phyloP scores from a whole-genome alignment of 2,329 filamentous ascomycete species.

The Ustulina deusta region DNA sequence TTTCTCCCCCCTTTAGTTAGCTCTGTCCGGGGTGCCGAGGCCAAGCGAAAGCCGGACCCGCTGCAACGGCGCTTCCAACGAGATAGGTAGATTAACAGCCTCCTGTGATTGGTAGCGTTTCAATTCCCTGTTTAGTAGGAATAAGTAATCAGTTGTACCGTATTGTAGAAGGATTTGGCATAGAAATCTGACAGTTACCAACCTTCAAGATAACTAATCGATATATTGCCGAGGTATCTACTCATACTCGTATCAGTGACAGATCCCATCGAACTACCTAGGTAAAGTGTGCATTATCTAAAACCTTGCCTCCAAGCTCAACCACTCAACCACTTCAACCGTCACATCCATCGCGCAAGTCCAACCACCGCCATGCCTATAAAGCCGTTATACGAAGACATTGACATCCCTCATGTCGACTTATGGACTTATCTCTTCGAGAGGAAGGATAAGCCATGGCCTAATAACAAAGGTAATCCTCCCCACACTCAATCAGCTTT shows the following conservation, averaged over 20 bases:
- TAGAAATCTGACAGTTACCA: not conserved
- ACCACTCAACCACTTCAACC: not conserved
- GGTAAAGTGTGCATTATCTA: not conserved
- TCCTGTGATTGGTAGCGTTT: not conserved
- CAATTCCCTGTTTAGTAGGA: not conserved
- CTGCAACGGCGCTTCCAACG: not conserved
- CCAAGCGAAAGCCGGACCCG: constrained; percentile 20
- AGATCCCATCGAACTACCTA: not conserved
- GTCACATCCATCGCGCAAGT: not conserved
- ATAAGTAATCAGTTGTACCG: not conserved
- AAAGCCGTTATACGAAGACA: constrained; percentile 71
- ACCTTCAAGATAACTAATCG: not conserved
- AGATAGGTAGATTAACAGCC: not conserved
- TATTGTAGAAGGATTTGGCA: not conserved
- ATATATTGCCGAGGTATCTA: constrained; percentile 12
- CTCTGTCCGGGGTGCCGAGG: constrained; percentile 28
- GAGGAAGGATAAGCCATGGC: constrained; percentile 70
- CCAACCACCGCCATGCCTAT: constrained; percentile 71
- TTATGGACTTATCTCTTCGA: constrained; percentile 85
- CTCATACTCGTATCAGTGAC: too few species aligned
- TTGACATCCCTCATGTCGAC: constrained; percentile 80
- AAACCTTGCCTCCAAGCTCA: not conserved
- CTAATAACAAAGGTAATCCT: constrained; percentile 76
- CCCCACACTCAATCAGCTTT: constrained; percentile 14
- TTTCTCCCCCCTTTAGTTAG: not conserved